Conservation (phyloP, 306 rosid genomes). For the barrel medic (Medicago truncatula) region MtrunA17r5.0-ANR NC_053044.1:51545001-51545500, state of each 20-base stretch:
- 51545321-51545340: no score
- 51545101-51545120: slow-evolving; percentile 24
- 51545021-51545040: slow-evolving; percentile 5
- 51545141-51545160: neutral
- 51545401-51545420: neutral
- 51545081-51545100: neutral
- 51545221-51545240: neutral
- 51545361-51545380: no score
- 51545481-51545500: slow-evolving; percentile 12
- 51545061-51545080: slow-evolving; percentile 11
- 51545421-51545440: slow-evolving; percentile 5
- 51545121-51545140: slow-evolving; percentile 15
- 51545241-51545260: neutral
- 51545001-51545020: neutral
- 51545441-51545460: neutral
- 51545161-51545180: neutral
- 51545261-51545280: slow-evolving; percentile 10
- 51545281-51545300: slow-evolving; percentile 15
- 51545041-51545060: slow-evolving; percentile 14
- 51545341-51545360: no score
- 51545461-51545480: slow-evolving; percentile 2
- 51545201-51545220: neutral
- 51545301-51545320: neutral
- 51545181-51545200: slow-evolving; percentile 6
- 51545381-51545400: slow-evolving; percentile 6